Conservation (phyloP, 805 yeast species). For the Debaryomyces prosopidis region DNA sequence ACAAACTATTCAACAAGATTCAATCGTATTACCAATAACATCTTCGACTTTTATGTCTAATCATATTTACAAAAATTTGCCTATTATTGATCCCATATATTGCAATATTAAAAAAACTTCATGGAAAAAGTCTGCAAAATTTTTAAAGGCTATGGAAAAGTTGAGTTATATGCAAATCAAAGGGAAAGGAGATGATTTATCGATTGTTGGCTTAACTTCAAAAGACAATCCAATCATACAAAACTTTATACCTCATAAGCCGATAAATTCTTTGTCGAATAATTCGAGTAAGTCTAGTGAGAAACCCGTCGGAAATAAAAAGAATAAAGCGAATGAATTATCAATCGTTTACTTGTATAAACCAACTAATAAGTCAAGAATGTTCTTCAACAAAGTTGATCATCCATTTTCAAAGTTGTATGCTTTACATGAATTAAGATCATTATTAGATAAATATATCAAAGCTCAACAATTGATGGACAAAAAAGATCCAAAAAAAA, state of each 20-base stretch:
- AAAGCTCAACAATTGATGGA: slow-evolving; percentile 50
- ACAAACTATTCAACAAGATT: slow-evolving; percentile 62
- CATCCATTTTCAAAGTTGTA: slow-evolving; percentile 43
- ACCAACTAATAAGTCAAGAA: slow-evolving; percentile 52
- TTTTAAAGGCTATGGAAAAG: slow-evolving; percentile 84
- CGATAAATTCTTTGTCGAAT: slow-evolving; percentile 15
- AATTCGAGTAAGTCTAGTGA: slow-evolving; percentile 9
- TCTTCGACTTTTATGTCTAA: slow-evolving; percentile 76
- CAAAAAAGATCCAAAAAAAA: slow-evolving; percentile 50
- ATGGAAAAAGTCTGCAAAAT: slow-evolving; percentile 88
- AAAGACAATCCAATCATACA: slow-evolving; percentile 48
- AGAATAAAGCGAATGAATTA: slow-evolving; percentile 25
- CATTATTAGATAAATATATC: slow-evolving; percentile 57
- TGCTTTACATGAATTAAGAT: slow-evolving; percentile 54
- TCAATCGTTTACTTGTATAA: slow-evolving; percentile 49
- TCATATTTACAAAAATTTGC: slow-evolving; percentile 70
- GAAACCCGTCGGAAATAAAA: slow-evolving; percentile 22
- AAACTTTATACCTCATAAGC: slow-evolving; percentile 64
- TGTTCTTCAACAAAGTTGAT: slow-evolving; percentile 46
- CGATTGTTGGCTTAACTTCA: slow-evolving; percentile 52
- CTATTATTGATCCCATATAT: slow-evolving; percentile 53
- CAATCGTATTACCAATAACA: slow-evolving; percentile 62
- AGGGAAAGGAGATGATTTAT: slow-evolving; percentile 83
- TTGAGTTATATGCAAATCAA: slow-evolving; percentile 64
- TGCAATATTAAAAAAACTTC: slow-evolving; percentile 75